Evolutionary conservation across 257 asterid species (phyloP), one percentile per base, ranked within the genome.

Genomic region (Solanum sejunctum): DNA sequence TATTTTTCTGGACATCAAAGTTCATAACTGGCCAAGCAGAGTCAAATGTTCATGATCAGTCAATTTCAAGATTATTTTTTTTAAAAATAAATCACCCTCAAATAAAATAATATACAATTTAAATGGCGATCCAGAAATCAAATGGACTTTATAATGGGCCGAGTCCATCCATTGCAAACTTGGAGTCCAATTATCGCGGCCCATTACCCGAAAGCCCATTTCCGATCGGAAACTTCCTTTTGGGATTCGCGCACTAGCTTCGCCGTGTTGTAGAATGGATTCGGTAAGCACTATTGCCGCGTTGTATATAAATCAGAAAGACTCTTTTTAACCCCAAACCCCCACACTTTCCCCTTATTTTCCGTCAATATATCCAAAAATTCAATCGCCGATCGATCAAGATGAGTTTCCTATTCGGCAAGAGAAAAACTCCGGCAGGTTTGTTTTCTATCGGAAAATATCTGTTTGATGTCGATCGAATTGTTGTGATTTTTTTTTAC

Each of bases 351-450:
- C 45, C 45, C 45, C 45, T 7, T 13, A 11, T 61, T 61, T 61
- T 23, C 39, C 16, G 16, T 61, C 10, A 23, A 61, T 2, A 61
- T 5, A 61, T 61, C 70, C 39, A 13, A 64, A 55, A 15, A 41
- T 45, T 26, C 64, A 41, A 84, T 82, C 83, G 69, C 15, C 66
- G n/a, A 73, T 75, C 80, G 43, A 71, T 87, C 77, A 89, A 88
- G 85, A 96, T 96, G 99, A 94, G 97, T 91, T 96, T 96, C 90
- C 91, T 96, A 20, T 96, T 96, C 81, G 98, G 99, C 63, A 96
- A 93, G 92, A 88, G 89, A 87, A 96, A 96, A 88, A 93, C 99
- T 86, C 98, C 99, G 71, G 98, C 97, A 92, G 98, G 99, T 96
- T 41, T 16, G 54, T 8, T 41, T 63, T 83, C n/a, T 63, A 51